Base-by-base conservation (phyloP, 371 early-diverging fungal species). In the Blyttiomyces sp. region DNA sequence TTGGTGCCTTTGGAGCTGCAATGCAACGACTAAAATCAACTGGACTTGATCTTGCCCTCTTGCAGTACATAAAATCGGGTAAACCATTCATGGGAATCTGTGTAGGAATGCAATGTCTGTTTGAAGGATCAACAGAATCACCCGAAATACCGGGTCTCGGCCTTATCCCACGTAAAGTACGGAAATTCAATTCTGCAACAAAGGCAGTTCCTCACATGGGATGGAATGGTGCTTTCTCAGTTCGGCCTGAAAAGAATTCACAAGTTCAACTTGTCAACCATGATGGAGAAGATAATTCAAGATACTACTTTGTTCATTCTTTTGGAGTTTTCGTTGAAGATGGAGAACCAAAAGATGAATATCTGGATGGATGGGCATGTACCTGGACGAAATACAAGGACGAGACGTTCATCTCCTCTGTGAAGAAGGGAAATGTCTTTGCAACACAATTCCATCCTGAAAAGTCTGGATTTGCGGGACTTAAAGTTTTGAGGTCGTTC, bases 361-460 rank as follows among this genome's bases (percentile, higher is more conserved):
- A 54, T n/a, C 49, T 53, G 5, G 59, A 45, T 17, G 68, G 69
- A 4, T 90, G 90, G 90, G 81, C 77, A n/a, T 73, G 89, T 42
- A 73, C 92, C 2, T 84, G 88, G 0, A 92, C 95, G 0, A 86
- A 87, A 54, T 96, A 98, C 65, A 88, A 88, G 2, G 85, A 90
- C 57, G 88, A 98, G 68, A 66, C 80, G 0, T 92, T 96, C 73
- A 83, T 96, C 42, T 86, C 91, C 46, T 74, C 91, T 4, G 84
- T 95, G 9, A 84, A 87, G 72, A 81, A 78, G 55, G 89, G 87
- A 53, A 94, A 93, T 67, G 81, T 96, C 28, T 90, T 96, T 75
- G 91, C 92, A 23, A 94, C 95, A 2, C 98, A 98, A 72, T 98
- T 96, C 78, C 98, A 98, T 65, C 98, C 98, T 2, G 98, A 98